phyloP scores from a whole-genome alignment of 257 asterid genomes.

The Solanum chilense region DNA sequence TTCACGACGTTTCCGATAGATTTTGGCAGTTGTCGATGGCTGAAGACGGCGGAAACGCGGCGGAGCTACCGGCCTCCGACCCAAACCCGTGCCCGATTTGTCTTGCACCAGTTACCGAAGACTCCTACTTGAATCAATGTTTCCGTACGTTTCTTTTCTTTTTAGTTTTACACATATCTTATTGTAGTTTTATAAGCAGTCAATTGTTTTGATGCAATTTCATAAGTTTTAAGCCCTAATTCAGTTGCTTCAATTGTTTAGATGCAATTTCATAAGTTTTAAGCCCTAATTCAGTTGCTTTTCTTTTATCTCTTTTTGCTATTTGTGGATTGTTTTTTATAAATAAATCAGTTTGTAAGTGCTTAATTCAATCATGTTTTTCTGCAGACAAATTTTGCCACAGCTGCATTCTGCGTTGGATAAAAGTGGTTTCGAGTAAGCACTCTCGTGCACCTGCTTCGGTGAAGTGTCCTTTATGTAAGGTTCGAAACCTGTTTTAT shows the following conservation, averaged over 20 bases:
- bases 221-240: neutral
- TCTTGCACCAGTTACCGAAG: constrained; percentile 29
- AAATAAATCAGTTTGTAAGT: neutral
- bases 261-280: neutral
- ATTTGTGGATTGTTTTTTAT: neutral
- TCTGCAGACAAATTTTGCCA: constrained; percentile 74
- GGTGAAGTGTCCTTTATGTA: constrained; percentile 64
- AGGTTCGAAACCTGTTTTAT: constrained; percentile 32
- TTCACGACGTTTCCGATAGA: neutral
- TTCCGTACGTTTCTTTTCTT: constrained; percentile 34
- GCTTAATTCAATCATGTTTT: neutral
- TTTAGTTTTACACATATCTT: neutral
- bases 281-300: neutral
- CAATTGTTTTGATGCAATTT: neutral
- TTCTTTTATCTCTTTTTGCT: neutral
- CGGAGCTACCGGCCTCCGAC: constrained; percentile 15
- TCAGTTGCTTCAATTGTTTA: neutral
- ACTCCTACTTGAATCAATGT: constrained; percentile 63
- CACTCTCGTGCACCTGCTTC: constrained; percentile 27
- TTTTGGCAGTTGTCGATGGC: neutral
- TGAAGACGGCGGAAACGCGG: constrained; percentile 12
- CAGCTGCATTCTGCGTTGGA: constrained; percentile 59
- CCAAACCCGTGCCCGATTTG: constrained; percentile 61
- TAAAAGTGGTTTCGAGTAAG: constrained; percentile 33
- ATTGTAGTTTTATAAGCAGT: neutral